phyloP scores from a whole-genome alignment of 2,329 filamentous ascomycete species.

The Microdochium bolleyi region DNA sequence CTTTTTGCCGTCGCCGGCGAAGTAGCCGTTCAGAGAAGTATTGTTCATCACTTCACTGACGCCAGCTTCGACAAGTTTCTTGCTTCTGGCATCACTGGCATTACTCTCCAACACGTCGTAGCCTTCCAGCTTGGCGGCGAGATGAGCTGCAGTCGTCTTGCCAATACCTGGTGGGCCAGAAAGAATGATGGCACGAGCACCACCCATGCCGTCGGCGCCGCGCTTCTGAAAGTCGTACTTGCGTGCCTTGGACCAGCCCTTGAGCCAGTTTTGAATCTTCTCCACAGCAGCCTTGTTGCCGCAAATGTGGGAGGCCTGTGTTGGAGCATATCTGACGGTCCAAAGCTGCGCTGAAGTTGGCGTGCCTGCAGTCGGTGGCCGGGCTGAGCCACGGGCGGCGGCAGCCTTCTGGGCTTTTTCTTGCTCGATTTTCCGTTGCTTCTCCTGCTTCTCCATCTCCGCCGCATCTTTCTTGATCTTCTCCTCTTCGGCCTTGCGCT shows the following conservation, averaged over 20 bases:
- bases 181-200: conserved; percentile 83
- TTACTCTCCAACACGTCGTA: conserved; percentile 94
- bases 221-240: conserved; percentile 75
- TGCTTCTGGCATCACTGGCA: conserved; percentile 91
- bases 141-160: conserved; percentile 93
- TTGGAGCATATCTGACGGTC: conserved; percentile 93
- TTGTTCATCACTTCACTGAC: conserved; percentile 90
- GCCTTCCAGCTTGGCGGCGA: conserved; percentile 86
- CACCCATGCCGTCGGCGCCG: conserved; percentile 77
- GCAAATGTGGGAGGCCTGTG: conserved; percentile 78
- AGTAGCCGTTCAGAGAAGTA: conserved; percentile 85
- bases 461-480: conserved; percentile 73
- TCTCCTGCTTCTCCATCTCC: conserved; percentile 81
- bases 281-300: conserved; percentile 90
- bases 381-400: conserved; percentile 30
- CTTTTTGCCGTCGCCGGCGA: conserved; percentile 73
- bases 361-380: conserved; percentile 26
- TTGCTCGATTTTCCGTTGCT: conserved; percentile 41
- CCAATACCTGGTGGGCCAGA: conserved; percentile 94
- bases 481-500: conserved; percentile 75
- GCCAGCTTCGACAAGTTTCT: conserved; percentile 85
- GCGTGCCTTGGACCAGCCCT: conserved; percentile 70
- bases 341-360: conserved; percentile 61
- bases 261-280: conserved; percentile 81
- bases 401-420: conserved; percentile 46